Percentiles rank a stretch among this genome's conserved stretches.
Evolutionary conservation across 2,329 filamentous ascomycete genomes (phyloP).

Genomic region (Penicillium sp.): DNA sequence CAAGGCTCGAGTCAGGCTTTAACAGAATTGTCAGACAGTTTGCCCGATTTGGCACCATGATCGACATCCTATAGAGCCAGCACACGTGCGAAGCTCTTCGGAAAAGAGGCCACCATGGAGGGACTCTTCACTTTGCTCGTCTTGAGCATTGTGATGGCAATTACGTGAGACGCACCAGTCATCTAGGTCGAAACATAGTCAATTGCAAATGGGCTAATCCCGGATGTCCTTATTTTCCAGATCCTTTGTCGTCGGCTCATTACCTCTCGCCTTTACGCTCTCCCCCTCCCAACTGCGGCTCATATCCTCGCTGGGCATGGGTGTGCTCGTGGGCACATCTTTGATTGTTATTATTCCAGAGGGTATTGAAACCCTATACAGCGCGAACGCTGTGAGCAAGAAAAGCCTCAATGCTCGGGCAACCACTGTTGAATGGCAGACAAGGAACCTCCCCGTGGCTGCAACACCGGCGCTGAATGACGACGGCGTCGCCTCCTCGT

Average conservation of each 20-base stretch:
- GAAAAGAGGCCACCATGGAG: constrained; percentile 56
- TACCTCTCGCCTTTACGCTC: constrained; percentile 86
- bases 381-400: constrained; percentile 45
- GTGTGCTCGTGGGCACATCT: constrained; percentile 90
- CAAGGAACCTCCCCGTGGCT: constrained; percentile 26
- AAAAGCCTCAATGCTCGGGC: constrained; percentile 38
- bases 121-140: constrained; percentile 68
- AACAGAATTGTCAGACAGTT: background rate
- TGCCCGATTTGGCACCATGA: constrained; percentile 29
- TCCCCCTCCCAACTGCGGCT: constrained; percentile 85
- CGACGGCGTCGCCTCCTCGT: background rate
- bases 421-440: constrained; percentile 34
- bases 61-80: constrained; percentile 32
- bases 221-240: constrained; percentile 50
- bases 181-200: background rate
- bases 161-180: constrained; percentile 55
- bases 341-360: constrained; percentile 98
- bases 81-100: constrained; percentile 28
- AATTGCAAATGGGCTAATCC: background rate
- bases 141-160: constrained; percentile 68
- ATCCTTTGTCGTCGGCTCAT: constrained; percentile 88
- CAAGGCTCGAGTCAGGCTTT: background rate
- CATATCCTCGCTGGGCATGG: constrained; percentile 90
- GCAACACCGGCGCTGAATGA: constrained; percentile 11
- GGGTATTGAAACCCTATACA: constrained; percentile 87